These are phyloP conservation scores for Cudoniella acicularis DNA, from an alignment of 495 filamentous ascomycete genomes.

Conservation along the genomic window DNA sequence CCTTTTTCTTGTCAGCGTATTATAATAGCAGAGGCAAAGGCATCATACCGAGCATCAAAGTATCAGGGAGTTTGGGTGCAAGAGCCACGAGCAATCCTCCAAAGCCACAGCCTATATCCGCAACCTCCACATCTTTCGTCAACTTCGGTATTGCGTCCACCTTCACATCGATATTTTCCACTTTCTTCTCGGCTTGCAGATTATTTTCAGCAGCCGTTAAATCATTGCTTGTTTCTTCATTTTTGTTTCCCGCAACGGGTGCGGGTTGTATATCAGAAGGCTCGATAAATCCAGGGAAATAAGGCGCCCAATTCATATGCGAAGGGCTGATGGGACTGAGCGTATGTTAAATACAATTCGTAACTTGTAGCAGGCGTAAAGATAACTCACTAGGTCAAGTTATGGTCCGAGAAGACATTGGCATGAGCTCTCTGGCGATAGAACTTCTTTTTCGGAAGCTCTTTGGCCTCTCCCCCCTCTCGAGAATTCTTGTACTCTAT, in stretches of 20 bases:
- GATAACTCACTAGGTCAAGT: constrained; percentile 75
- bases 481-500: constrained; percentile 61
- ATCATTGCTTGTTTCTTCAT: background rate
- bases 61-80: constrained; percentile 74
- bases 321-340: constrained; percentile 73
- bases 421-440: constrained; percentile 96
- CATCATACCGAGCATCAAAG: constrained; percentile 68
- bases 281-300: constrained; percentile 71
- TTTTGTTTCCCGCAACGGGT: constrained; percentile 6
- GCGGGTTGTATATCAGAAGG: constrained; percentile 13
- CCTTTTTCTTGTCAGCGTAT: constrained; percentile 41
- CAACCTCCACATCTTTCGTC: constrained; percentile 75
- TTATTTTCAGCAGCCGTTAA: background rate
- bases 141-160: constrained; percentile 37
- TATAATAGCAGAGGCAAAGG: too few species aligned
- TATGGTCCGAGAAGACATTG: constrained; percentile 95
- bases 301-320: constrained; percentile 84
- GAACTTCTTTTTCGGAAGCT: constrained; percentile 86
- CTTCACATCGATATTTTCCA: constrained; percentile 12
- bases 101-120: constrained; percentile 96
- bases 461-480: constrained; percentile 30
- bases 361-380: background rate
- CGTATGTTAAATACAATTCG: background rate
- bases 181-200: constrained; percentile 11
- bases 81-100: constrained; percentile 87